Evolutionary conservation across 805 yeast genomes (phyloP).

Genomic region (Spathaspora boniae): DNA sequence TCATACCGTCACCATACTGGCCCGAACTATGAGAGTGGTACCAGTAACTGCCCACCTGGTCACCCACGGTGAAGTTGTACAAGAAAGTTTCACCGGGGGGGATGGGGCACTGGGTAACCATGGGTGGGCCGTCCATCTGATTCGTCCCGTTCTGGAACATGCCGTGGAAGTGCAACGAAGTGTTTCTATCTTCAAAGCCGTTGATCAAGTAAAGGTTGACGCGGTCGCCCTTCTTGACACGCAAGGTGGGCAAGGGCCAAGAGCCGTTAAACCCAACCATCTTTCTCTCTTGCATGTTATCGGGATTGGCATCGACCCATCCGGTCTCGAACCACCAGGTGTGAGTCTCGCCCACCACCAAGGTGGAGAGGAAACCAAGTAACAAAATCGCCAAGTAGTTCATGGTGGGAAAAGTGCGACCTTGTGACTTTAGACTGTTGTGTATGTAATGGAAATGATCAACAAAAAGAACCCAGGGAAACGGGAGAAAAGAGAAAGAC

Average conservation of each 20-base stretch:
- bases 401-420: too few species aligned
- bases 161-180: constrained; percentile 92
- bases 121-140: constrained; percentile 89
- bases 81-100: constrained; percentile 70
- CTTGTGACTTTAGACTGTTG: too few species aligned
- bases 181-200: constrained; percentile 62
- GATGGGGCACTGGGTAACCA: constrained; percentile 87
- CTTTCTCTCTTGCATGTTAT: constrained; percentile 51
- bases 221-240: constrained; percentile 76
- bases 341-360: constrained; percentile 49
- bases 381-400: constrained; percentile 4
- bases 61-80: constrained; percentile 80
- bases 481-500: too few species aligned
- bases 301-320: constrained; percentile 68
- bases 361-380: constrained; percentile 10
- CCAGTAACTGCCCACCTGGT: constrained; percentile 92
- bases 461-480: too few species aligned
- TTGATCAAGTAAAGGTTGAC: constrained; percentile 71
- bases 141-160: constrained; percentile 72
- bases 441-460: too few species aligned
- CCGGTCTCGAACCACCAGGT: constrained; percentile 62
- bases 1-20: constrained; percentile 92
- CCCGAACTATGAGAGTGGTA: constrained; percentile 92
- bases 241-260: constrained; percentile 87
- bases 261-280: constrained; percentile 66